Percentiles rank a stretch among this genome's conserved stretches.
phyloP scores from a whole-genome alignment of 2,329 filamentous ascomycete genomes.

The Trichocomaceae sp. region DNA sequence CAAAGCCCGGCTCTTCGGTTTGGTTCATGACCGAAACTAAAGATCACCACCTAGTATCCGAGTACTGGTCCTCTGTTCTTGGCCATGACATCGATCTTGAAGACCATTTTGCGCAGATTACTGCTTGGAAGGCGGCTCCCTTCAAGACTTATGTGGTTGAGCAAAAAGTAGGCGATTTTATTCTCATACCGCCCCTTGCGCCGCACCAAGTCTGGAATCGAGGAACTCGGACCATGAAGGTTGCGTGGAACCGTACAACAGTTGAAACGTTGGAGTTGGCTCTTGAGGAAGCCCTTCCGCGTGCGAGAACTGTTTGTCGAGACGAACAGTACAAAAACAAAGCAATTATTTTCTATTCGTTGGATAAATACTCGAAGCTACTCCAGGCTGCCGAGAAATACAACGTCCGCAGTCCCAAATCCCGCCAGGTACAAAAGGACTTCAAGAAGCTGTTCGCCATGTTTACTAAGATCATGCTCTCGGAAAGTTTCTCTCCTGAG shows the following conservation, averaged over 20 bases:
- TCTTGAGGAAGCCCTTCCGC: conserved; percentile 77
- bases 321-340: conserved; percentile 99
- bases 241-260: conserved; percentile 94
- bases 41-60: conserved; percentile 80
- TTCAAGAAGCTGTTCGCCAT: conserved; percentile 74
- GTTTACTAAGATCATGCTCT: conserved; percentile 70
- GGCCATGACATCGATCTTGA: conserved; percentile 97
- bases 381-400: conserved; percentile 54
- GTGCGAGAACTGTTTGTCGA: conserved; percentile 82
- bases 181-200: conserved; percentile 84
- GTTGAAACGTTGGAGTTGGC: conserved; percentile 85
- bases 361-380: conserved; percentile 65
- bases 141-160: conserved; percentile 92
- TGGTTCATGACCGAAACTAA: conserved; percentile 99
- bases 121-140: conserved; percentile 89
- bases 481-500: conserved; percentile 73
- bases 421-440: conserved; percentile 69
- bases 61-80: conserved; percentile 87
- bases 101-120: conserved; percentile 91
- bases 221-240: conserved; percentile 91
- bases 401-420: conserved; percentile 41
- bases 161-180: conserved; percentile 83
- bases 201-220: conserved; percentile 98
- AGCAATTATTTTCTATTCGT: conserved; percentile 81
- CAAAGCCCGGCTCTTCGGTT: conserved; percentile 76